Percentiles rank a stretch among this genome's conserved stretches.
Evolutionary conservation across 768 basidiomycete species (phyloP).

Genomic region (Suillus weaverae): DNA sequence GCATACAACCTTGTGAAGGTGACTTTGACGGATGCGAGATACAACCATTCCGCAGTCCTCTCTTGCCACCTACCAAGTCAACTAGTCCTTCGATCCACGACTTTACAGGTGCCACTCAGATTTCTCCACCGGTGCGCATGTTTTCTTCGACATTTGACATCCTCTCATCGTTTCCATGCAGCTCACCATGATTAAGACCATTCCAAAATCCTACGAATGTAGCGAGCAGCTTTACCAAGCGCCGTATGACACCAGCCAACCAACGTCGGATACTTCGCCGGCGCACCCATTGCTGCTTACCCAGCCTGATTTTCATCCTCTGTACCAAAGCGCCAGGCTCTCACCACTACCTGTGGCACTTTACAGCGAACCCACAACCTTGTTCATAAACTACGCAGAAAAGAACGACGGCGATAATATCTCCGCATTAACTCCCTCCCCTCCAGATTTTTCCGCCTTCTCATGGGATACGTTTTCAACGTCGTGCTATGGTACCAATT

Average conservation of each 20-base stretch:
- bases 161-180: background rate
- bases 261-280: background rate
- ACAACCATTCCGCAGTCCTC: conserved; percentile 28
- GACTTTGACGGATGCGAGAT: conserved; percentile 13
- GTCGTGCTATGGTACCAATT: background rate
- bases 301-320: background rate
- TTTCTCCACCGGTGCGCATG: background rate
- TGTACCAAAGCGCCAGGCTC: background rate
- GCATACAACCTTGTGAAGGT: conserved; percentile 2
- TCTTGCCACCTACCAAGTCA: conserved; percentile 27
- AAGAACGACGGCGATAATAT: background rate
- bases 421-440: background rate
- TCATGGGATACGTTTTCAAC: conserved; percentile 20
- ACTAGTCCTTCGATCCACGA: background rate
- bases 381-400: conserved; percentile 1
- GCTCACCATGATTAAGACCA: background rate
- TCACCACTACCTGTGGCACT: background rate
- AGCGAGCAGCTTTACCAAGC: background rate
- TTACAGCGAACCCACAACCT: background rate
- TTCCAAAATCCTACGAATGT: background rate
- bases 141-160: background rate
- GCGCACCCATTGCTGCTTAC: background rate
- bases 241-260: background rate
- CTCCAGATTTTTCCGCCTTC: conserved; percentile 19
- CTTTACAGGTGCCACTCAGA: background rate